Evolutionary conservation across 108 stramenopile species (phyloP).

Genomic region (Stephanodiscus minutulus): DNA sequence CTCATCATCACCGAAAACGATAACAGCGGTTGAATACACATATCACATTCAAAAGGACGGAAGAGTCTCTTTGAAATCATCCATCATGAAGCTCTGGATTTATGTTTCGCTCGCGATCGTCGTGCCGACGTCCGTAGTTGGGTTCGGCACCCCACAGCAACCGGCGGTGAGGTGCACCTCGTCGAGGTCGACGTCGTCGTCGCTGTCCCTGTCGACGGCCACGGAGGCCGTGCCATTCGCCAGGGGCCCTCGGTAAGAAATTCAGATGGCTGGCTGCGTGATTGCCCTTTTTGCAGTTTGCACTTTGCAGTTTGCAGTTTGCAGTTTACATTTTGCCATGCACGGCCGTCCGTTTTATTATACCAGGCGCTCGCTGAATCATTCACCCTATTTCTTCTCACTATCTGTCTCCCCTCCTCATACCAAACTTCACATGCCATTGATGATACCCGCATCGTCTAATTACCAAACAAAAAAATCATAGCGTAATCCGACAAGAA

Average conservation of each 20-base stretch:
- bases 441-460: no score
- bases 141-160: not conserved
- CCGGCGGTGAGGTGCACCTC: conserved; percentile 15
- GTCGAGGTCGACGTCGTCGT: conserved; percentile 1
- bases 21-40: no score
- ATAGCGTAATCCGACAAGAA: conserved; percentile 48
- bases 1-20: no score
- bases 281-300: not conserved
- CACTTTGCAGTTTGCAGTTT: not conserved
- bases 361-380: not conserved
- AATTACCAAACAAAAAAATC: no score
- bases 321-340: not conserved
- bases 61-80: no score
- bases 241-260: conserved; percentile 32
- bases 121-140: conserved; percentile 4
- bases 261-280: not conserved
- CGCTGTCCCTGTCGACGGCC: conserved; percentile 35
- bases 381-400: not conserved
- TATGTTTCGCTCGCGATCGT: not conserved
- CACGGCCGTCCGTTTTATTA: not conserved
- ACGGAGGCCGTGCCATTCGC: conserved; percentile 47
- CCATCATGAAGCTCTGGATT: not conserved
- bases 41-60: not conserved
- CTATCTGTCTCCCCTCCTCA: not conserved
- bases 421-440: no score